Conservation (phyloP, 305 asterid genomes). For the Rubia peregrina region DNA sequence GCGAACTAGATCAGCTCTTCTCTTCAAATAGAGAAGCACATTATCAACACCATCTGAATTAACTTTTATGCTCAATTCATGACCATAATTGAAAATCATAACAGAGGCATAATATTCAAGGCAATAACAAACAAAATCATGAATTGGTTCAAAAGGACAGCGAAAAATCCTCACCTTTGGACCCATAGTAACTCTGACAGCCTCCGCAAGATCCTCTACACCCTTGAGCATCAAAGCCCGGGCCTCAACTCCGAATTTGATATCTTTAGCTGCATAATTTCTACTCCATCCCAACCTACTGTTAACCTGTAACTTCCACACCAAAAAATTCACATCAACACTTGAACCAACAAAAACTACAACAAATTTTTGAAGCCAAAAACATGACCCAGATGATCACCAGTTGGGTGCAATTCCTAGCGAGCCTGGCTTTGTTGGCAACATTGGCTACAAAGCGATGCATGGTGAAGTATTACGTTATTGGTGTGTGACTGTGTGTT, state of each 20-base stretch:
- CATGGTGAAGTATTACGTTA: not conserved
- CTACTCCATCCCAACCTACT: constrained; percentile 40
- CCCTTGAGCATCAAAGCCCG: constrained; percentile 46
- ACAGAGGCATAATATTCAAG: not conserved
- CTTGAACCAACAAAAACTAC: not conserved
- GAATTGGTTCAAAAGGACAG: not conserved
- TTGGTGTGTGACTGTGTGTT: constrained; percentile 2
- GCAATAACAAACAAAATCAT: not conserved
- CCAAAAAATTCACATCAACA: not conserved
- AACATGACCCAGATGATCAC: not conserved
- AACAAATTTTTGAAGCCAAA: not conserved
- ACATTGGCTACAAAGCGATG: constrained; percentile 2
- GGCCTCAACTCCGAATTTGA: constrained; percentile 47
- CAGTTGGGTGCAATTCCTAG: not conserved
- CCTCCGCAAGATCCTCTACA: constrained; percentile 51
- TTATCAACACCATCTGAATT: not conserved
- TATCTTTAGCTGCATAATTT: constrained; percentile 45
- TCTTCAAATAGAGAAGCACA: not conserved
- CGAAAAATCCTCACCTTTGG: constrained; percentile 30
- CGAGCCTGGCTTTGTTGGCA: not conserved
- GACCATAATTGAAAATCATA: not conserved
- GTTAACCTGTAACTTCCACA: constrained; percentile 21
- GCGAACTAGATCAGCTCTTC: not conserved
- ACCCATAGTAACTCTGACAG: constrained; percentile 55
- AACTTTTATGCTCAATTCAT: not conserved